Conservation (phyloP, 805 yeast species). For the Zygoascus biomembranicola region DNA sequence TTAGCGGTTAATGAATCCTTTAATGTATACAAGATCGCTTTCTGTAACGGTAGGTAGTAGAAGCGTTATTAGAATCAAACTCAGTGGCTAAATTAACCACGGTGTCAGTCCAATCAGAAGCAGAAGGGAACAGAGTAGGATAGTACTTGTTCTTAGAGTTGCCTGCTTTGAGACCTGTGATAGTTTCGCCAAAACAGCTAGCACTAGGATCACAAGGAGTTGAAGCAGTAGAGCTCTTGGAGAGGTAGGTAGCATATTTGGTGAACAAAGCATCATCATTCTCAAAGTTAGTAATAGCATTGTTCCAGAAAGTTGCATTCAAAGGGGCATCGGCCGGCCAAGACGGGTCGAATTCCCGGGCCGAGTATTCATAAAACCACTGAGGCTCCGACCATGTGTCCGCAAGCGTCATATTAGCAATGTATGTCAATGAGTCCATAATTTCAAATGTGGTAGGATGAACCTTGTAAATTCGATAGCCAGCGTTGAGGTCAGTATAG, state of each 20-base stretch:
- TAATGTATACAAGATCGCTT: background rate
- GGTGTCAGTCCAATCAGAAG: background rate
- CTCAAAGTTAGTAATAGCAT: conserved; percentile 41
- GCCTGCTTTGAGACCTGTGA: background rate
- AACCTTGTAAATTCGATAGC: background rate
- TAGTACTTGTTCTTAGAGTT: conserved; percentile 1
- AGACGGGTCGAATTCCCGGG: background rate
- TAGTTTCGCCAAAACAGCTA: background rate
- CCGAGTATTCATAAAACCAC: background rate
- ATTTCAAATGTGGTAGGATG: conserved; percentile 1
- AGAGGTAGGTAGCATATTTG: background rate
- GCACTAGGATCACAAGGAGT: background rate
- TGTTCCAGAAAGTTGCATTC: conserved; percentile 20
- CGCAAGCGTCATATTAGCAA: background rate
- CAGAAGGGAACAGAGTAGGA: background rate
- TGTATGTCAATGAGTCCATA: background rate
- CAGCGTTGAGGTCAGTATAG: background rate
- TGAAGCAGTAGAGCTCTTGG: background rate
- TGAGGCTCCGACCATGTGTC: background rate
- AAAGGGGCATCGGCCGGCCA: conserved; percentile 4
- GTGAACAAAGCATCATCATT: conserved; percentile 29
- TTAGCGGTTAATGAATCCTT: background rate
- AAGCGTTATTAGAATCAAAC: too few species aligned
- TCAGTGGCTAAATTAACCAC: background rate
- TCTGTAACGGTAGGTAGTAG: background rate